phyloP scores from a whole-genome alignment of 805 yeast species.

The Diddensiella caesifluorescens region DNA sequence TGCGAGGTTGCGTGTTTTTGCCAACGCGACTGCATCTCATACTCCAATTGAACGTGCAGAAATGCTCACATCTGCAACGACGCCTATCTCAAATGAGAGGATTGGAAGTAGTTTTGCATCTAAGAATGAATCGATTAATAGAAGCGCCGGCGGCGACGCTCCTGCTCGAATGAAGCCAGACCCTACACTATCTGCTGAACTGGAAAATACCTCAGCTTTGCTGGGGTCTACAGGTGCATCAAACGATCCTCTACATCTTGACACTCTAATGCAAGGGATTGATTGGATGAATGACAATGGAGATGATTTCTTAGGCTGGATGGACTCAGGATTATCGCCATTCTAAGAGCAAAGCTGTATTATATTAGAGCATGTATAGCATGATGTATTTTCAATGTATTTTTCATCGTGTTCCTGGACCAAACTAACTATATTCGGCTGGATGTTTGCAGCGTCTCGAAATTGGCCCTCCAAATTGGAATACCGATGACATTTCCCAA shows the following conservation, averaged over 20 bases:
- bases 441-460: no score
- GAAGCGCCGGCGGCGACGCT: background rate
- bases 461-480: background rate
- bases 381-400: no score
- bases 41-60: background rate
- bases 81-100: conserved; percentile 2
- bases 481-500: background rate
- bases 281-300: conserved; percentile 79
- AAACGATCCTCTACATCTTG: conserved; percentile 26
- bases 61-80: background rate
- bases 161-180: background rate
- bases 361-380: no score
- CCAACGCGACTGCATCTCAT: conserved; percentile 2
- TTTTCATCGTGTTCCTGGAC: no score
- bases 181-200: background rate
- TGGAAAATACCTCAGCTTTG: conserved; percentile 6
- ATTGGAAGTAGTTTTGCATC: background rate
- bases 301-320: conserved; percentile 93
- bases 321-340: conserved; percentile 42
- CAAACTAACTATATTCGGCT: no score
- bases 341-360: no score
- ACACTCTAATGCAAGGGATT: conserved; percentile 52
- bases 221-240: conserved; percentile 25
- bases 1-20: conserved; percentile 12
- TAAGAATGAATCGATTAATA: background rate